Evolutionary conservation across 2,329 filamentous ascomycete genomes (phyloP).

Genomic region (Paracoccidioides lutzii): DNA sequence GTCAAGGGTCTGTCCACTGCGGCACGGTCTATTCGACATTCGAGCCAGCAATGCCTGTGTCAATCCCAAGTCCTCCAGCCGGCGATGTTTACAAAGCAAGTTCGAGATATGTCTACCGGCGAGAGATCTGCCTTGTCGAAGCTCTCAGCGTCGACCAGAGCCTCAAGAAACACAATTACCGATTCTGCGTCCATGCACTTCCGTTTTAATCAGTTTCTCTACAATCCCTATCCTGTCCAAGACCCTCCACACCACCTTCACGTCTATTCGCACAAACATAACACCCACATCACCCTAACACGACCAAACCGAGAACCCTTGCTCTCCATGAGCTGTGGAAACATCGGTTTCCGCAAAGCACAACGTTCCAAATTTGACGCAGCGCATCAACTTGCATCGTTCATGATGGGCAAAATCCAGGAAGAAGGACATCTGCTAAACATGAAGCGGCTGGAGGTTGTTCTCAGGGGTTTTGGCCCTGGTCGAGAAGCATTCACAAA

Average conservation of each 20-base stretch:
- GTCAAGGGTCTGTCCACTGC: background rate
- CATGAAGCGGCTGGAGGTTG: constrained; percentile 65
- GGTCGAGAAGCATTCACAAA: constrained; percentile 85
- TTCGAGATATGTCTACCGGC: background rate
- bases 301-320: constrained; percentile 68
- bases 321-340: constrained; percentile 67
- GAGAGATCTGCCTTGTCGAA: background rate
- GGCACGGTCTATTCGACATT: background rate
- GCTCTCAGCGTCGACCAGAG: background rate
- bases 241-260: constrained; percentile 54
- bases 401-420: constrained; percentile 70
- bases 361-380: constrained; percentile 76
- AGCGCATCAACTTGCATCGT: constrained; percentile 76
- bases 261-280: constrained; percentile 79
- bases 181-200: constrained; percentile 4
- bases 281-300: constrained; percentile 84
- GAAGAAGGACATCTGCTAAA: constrained; percentile 65
- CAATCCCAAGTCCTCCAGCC: background rate
- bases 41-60: background rate
- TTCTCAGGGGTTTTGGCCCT: constrained; percentile 71
- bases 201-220: constrained; percentile 21
- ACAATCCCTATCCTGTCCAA: background rate
- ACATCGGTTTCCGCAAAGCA: constrained; percentile 81
- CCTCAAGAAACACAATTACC: background rate
- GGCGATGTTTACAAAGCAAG: background rate